These are phyloP conservation scores for Ambrosiella xylebori DNA, from an alignment of 2,329 filamentous ascomycete genomes.

Conservation along the genomic window DNA sequence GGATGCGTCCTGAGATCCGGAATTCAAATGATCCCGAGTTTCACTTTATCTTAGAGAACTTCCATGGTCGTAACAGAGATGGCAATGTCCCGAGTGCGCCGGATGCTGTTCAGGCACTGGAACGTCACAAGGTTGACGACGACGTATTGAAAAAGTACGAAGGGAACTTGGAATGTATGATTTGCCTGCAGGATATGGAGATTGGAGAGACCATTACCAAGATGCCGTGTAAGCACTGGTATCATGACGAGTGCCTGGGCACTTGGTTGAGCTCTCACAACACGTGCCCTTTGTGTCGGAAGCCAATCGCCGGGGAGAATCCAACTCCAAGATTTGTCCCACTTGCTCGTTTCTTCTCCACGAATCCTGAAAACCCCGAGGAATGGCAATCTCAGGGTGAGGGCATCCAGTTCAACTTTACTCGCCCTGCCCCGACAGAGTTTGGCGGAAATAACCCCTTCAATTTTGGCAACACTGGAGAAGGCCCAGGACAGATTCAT, in stretches of 20 bases:
- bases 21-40: background rate
- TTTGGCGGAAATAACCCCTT: too few relatives aligned
- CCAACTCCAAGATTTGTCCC: background rate
- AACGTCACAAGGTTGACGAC: constrained; percentile 51
- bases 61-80: constrained; percentile 69
- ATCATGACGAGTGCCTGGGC: constrained; percentile 66
- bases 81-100: constrained; percentile 68
- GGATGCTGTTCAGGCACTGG: constrained; percentile 54
- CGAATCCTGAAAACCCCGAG: background rate
- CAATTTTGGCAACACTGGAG: too few relatives aligned
- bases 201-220: constrained; percentile 56
- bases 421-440: too few relatives aligned
- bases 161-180: constrained; percentile 57
- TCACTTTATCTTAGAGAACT: constrained; percentile 71
- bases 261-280: constrained; percentile 82
- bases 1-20: too few relatives aligned
- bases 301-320: constrained; percentile 28
- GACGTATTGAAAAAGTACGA: constrained; percentile 40
- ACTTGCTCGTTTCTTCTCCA: background rate
- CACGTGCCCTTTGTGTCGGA: constrained; percentile 71
- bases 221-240: constrained; percentile 85
- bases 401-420: too few relatives aligned
- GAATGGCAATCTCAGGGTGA: background rate
- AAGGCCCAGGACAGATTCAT: too few relatives aligned
- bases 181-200: constrained; percentile 78